Conservation (phyloP, 257 asterid genomes). For the Lavandula angustifolia region DNA sequence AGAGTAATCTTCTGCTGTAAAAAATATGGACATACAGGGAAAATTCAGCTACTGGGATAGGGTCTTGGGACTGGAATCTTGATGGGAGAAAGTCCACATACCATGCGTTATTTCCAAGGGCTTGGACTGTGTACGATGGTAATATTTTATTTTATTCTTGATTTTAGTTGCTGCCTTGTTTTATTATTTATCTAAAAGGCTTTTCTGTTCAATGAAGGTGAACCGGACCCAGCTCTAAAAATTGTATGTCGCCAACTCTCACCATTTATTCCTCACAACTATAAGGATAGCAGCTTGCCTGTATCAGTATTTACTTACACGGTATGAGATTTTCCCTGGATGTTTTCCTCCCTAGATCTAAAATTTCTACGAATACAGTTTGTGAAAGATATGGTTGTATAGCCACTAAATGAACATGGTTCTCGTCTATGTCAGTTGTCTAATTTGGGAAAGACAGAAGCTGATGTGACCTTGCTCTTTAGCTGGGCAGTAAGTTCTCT, state of each 20-base stretch:
- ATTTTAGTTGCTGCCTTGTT: conserved; percentile 22
- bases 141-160: conserved; percentile 34
- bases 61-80: conserved; percentile 97
- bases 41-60: conserved; percentile 71
- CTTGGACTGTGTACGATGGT: conserved; percentile 99
- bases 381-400: conserved; percentile 18
- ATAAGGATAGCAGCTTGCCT: conserved; percentile 95
- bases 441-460: conserved; percentile 68
- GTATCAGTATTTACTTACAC: conserved; percentile 82
- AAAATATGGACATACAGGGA: conserved; percentile 58
- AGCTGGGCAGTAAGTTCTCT: conserved; percentile 84
- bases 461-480: conserved; percentile 85
- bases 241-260: conserved; percentile 93
- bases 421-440: conserved; percentile 59
- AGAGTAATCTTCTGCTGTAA: conserved; percentile 9
- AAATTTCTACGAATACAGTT: conserved; percentile 6
- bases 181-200: conserved; percentile 28
- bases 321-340: conserved; percentile 40
- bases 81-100: conserved; percentile 69
- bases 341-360: conserved; percentile 16
- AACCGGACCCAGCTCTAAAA: conserved; percentile 89
- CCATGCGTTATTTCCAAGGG: conserved; percentile 95
- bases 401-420: conserved; percentile 31
- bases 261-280: conserved; percentile 91
- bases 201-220: conserved; percentile 58